Evolutionary conservation across 805 yeast species (phyloP).

Genomic region (Monosporozyma servazzii): DNA sequence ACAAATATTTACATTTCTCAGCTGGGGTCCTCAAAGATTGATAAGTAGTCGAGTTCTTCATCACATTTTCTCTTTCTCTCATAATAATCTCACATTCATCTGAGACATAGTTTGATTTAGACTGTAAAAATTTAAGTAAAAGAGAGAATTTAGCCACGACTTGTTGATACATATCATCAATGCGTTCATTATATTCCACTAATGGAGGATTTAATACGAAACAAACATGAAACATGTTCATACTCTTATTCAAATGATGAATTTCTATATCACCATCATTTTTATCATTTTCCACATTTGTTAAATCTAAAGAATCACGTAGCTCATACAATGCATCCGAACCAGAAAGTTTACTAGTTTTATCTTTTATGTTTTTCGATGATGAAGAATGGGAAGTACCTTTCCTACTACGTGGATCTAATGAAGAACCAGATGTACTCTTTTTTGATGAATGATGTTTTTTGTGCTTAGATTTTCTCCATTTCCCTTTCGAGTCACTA

Average conservation of each 20-base stretch:
- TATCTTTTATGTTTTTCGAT: neutral
- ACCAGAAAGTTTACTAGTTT: neutral
- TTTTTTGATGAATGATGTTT: conserved; percentile 23
- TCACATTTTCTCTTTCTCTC: conserved; percentile 44
- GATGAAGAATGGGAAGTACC: conserved; percentile 4
- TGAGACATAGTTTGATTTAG: conserved; percentile 68
- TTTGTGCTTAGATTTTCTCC: conserved; percentile 46
- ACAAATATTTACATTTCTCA: conserved; percentile 32
- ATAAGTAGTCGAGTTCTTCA: conserved; percentile 20
- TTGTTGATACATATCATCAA: conserved; percentile 81
- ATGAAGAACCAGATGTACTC: conserved; percentile 15
- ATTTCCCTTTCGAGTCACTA: conserved; percentile 58
- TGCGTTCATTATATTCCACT: conserved; percentile 64
- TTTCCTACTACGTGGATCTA: neutral
- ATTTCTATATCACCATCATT: conserved; percentile 1
- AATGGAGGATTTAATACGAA: conserved; percentile 86
- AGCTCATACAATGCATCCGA: conserved; percentile 2
- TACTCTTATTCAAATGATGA: conserved; percentile 20
- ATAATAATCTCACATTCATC: conserved; percentile 51
- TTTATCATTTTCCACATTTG: conserved; percentile 1
- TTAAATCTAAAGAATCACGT: conserved; percentile 2
- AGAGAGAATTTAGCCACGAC: conserved; percentile 67
- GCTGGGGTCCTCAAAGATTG: conserved; percentile 16
- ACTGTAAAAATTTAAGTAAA: conserved; percentile 74
- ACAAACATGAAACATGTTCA: conserved; percentile 72